Evolutionary conservation across 371 early-diverging fungal genomes (phyloP), one percentile per base, ranked within the genome.

Genomic region (Rhizopus delemar): DNA sequence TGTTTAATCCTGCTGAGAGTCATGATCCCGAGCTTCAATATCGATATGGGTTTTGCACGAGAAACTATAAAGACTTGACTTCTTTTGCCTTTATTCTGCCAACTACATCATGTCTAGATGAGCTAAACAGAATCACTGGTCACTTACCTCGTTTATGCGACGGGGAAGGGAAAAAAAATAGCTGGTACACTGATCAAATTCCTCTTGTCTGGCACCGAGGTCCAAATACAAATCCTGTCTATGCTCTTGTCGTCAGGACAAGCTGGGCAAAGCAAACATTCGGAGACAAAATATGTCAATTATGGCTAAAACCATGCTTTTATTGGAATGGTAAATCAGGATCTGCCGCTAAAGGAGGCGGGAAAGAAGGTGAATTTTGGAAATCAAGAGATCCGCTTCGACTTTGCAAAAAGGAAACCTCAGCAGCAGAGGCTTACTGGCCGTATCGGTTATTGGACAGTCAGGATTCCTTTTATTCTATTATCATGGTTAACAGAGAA

Each of bases 291-390:
- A 70, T 69, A 8, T 74, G 73, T 12, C 46, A 59, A 6, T 65
- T 68, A n/a, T 87, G 83, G 82, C 65, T 85, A 15, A 70, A 75
- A 31, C 86, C 86, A 4, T 81, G 78, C 5, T 70, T 87, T 56
- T 87, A 87, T 51, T 87, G 87, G 87, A 86, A 82, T 46, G 85
- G 86, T 4, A 86, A 85, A 54, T 72, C 79, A n/a, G 71, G 68
- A 8, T 34, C 60, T 11, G 46, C 58, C 0, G 28, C 41, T 6
- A 43, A 46, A 11, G 54, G 60, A 11, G 62, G 54, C 41, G 73
- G 74, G 12, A 80, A 78, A 57, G 86, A 87, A 59, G 82, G 72
- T 1, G 51, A 62, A 9, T 87, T 87, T 51, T 87, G 87, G 87
- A 66, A 63, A 12, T 45, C 61, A 11, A 71, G 83, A 15, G 87